Evolutionary conservation across 768 basidiomycete species (phyloP).

Genomic region (Termitomyces heimii): DNA sequence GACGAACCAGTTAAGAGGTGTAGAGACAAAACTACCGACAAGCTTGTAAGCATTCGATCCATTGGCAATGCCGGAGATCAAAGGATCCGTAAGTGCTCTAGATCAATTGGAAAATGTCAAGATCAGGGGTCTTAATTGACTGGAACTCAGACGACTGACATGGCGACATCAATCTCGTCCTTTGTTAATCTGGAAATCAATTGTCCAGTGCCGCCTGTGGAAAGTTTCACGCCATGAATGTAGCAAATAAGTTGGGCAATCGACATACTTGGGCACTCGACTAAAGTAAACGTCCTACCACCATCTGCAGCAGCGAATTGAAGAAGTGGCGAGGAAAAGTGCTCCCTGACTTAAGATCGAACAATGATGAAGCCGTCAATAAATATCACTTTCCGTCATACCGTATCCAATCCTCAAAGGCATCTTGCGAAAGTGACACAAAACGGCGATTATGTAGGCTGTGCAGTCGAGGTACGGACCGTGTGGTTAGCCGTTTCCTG

Average conservation of each 20-base stretch:
- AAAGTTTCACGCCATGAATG: not conserved
- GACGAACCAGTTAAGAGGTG: constrained; percentile 78
- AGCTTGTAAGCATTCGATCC: constrained; percentile 86
- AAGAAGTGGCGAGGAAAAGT: constrained; percentile 89
- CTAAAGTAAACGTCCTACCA: constrained; percentile 69
- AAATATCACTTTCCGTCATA: constrained; percentile 12
- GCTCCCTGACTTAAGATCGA: constrained; percentile 58
- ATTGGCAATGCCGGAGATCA: constrained; percentile 91
- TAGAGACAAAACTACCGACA: constrained; percentile 86
- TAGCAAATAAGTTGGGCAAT: not conserved
- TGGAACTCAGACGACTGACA: constrained; percentile 40
- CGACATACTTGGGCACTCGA: constrained; percentile 80
- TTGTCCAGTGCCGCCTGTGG: constrained; percentile 80
- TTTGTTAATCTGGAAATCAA: constrained; percentile 69
- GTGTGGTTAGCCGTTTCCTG: not conserved
- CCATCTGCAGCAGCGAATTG: constrained; percentile 72
- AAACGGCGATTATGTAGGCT: not conserved
- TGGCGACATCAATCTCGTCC: constrained; percentile 77
- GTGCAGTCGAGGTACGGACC: not conserved
- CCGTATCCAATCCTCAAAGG: constrained; percentile 44
- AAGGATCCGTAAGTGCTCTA: constrained; percentile 84
- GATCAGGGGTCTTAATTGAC: not conserved
- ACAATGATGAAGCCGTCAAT: not conserved
- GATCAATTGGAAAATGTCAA: not conserved
- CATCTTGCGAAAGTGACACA: constrained; percentile 16